These are phyloP conservation scores for Aspergillus quadrilineatus DNA, from an alignment of 2,329 filamentous ascomycete genomes.

Conservation along the genomic window DNA sequence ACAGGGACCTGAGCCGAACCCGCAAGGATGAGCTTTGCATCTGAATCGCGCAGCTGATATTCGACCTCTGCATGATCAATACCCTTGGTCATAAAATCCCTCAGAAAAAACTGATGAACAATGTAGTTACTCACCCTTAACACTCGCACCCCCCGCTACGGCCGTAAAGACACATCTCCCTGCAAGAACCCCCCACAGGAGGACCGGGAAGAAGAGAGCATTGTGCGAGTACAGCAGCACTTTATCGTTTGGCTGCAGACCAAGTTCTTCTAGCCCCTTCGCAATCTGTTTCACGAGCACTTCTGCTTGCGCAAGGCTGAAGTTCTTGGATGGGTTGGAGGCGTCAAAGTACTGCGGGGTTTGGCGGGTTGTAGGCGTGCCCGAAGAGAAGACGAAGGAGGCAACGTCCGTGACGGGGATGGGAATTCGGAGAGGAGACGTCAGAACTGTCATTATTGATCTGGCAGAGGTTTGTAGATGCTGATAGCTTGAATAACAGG, in stretches of 20 bases:
- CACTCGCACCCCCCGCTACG: not conserved
- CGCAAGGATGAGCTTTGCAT: constrained; percentile 6
- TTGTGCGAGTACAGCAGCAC: constrained; percentile 10
- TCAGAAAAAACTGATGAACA: too few relatives aligned
- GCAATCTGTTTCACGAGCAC: constrained; percentile 10
- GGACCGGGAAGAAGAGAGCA: constrained; percentile 4
- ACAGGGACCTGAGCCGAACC: not conserved
- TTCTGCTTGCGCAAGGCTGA: constrained; percentile 10
- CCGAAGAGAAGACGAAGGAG: constrained; percentile 10
- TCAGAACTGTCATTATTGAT: not conserved
- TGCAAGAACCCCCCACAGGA: constrained; percentile 11
- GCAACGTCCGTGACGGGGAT: constrained; percentile 11
- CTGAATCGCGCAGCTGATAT: constrained; percentile 11
- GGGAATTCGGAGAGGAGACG: not conserved
- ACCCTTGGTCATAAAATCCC: not conserved
- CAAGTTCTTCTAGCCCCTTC: not conserved
- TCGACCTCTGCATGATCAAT: constrained; percentile 3
- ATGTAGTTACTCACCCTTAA: not conserved
- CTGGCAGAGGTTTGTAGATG: too few relatives aligned
- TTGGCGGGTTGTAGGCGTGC: not conserved
- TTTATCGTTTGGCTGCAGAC: constrained; percentile 10
- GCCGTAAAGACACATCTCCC: constrained; percentile 10
- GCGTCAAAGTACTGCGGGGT: constrained; percentile 13
- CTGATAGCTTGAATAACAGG: too few relatives aligned
- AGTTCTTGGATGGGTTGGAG: not conserved